Conservation (phyloP, 2,329 filamentous ascomycete genomes). For the Neonectria ditissima region DNA sequence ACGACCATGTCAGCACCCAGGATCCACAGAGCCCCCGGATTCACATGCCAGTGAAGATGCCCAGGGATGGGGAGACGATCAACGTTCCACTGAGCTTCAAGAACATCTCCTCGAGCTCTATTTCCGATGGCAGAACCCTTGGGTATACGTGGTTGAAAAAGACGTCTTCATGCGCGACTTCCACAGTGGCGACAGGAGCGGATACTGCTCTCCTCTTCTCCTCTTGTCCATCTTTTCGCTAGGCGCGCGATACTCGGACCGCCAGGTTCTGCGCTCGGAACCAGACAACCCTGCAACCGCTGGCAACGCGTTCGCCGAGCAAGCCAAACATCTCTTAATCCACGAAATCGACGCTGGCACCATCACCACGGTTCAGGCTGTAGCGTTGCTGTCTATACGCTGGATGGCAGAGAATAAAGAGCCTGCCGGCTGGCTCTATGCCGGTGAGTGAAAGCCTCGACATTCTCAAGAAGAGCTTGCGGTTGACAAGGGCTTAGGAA, state of each 20-base stretch:
- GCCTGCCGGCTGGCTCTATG: conserved; percentile 40
- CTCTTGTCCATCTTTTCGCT: conserved; percentile 39
- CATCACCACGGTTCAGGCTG: conserved; percentile 40
- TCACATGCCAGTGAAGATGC: too few species aligned
- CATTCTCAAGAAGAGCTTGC: too few species aligned
- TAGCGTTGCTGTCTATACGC: conserved; percentile 33
- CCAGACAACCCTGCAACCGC: conserved; percentile 37
- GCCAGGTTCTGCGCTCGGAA: conserved; percentile 32
- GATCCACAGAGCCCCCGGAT: too few species aligned
- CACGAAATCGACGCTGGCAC: conserved; percentile 42
- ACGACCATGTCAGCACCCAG: too few species aligned
- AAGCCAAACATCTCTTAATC: conserved; percentile 37
- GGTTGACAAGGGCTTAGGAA: too few species aligned
- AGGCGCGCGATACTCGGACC: conserved; percentile 40
- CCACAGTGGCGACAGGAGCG: conserved; percentile 22
- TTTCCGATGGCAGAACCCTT: conserved; percentile 45
- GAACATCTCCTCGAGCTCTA: conserved; percentile 43
- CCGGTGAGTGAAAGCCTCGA: conserved; percentile 12
- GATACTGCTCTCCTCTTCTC: conserved; percentile 38
- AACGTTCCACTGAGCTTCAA: conserved; percentile 32
- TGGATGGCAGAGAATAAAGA: conserved; percentile 40
- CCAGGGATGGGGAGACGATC: too few species aligned
- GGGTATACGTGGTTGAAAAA: conserved; percentile 44
- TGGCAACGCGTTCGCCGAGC: conserved; percentile 34
- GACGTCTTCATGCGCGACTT: conserved; percentile 34